These are phyloP conservation scores for Rhizopus delemar DNA, from an alignment of 371 early-diverging fungal genomes.

Conservation along the genomic window DNA sequence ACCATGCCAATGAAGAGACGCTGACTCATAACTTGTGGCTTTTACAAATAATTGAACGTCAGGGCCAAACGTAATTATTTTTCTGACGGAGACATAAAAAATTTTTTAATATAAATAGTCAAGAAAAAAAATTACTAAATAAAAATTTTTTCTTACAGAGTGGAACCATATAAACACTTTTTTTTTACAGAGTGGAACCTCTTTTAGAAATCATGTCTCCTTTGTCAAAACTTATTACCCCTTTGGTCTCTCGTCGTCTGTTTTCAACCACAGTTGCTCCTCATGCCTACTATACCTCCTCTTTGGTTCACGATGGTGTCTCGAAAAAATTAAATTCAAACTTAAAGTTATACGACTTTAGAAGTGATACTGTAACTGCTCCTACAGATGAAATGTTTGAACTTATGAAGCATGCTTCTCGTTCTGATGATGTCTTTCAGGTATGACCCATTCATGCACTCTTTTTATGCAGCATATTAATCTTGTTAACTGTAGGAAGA, in stretches of 20 bases:
- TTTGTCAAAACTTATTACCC: slow-evolving; percentile 34
- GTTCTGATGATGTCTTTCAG: slow-evolving; percentile 86
- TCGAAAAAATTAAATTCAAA: slow-evolving; percentile 30
- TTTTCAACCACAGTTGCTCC: slow-evolving; percentile 36
- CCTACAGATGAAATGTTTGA: slow-evolving; percentile 87
- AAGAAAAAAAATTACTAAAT: slow-evolving; percentile 32
- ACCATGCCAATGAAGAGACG: no score
- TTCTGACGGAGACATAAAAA: slow-evolving; percentile 6
- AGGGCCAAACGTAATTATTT: slow-evolving; percentile 1
- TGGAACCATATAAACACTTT: slow-evolving; percentile 38
- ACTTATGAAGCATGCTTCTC: slow-evolving; percentile 70
- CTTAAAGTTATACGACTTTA: slow-evolving; percentile 53
- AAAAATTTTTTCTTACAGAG: slow-evolving; percentile 38
- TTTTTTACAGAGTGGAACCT: slow-evolving; percentile 49
- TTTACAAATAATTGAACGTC: neutral
- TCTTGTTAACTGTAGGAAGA: slow-evolving; percentile 62
- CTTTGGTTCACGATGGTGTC: slow-evolving; percentile 41
- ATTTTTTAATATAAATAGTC: slow-evolving; percentile 27
- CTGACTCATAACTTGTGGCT: no score
- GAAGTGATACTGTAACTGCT: slow-evolving; percentile 77
- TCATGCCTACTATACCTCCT: slow-evolving; percentile 40
- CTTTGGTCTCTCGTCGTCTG: slow-evolving; percentile 32
- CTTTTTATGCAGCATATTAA: neutral
- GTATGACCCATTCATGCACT: slow-evolving; percentile 33
- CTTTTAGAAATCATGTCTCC: slow-evolving; percentile 49